Percentiles rank a stretch among this genome's conserved stretches.
Conservation (phyloP, 2,329 filamentous ascomycete species). For the Colletotrichum paranaense region DNA sequence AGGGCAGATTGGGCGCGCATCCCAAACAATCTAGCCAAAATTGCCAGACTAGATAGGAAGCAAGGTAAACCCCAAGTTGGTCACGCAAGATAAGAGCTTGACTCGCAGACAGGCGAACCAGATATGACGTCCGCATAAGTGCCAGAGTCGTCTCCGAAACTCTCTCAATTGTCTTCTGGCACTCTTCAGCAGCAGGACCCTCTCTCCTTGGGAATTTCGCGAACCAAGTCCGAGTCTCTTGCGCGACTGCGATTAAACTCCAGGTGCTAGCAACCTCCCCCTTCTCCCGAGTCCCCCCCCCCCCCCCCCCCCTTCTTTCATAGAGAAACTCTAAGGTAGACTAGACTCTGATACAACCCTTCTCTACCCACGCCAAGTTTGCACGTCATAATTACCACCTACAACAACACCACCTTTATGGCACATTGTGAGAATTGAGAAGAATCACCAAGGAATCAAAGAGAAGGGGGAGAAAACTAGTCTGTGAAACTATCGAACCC, state of each 20-base stretch:
- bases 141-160: background rate
- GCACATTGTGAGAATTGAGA: background rate
- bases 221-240: background rate
- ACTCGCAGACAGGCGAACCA: background rate
- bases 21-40: too few species aligned
- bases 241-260: background rate
- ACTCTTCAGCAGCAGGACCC: background rate
- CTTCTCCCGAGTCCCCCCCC: too few species aligned
- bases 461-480: background rate
- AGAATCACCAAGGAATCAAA: background rate
- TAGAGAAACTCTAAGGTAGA: background rate
- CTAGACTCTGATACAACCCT: background rate
- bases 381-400: background rate
- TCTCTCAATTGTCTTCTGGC: background rate
- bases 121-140: background rate
- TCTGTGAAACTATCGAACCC: constrained; percentile 18
- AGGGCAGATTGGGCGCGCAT: background rate
- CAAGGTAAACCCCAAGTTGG: background rate
- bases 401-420: background rate
- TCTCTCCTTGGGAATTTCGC: background rate
- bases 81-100: background rate
- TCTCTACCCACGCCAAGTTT: background rate
- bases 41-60: too few species aligned
- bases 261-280: background rate
- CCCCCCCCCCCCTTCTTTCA: too few species aligned